Evolutionary conservation across 768 basidiomycete genomes (phyloP), one percentile per base, ranked within the genome.

Genomic region (Leccinum subtestaceum): DNA sequence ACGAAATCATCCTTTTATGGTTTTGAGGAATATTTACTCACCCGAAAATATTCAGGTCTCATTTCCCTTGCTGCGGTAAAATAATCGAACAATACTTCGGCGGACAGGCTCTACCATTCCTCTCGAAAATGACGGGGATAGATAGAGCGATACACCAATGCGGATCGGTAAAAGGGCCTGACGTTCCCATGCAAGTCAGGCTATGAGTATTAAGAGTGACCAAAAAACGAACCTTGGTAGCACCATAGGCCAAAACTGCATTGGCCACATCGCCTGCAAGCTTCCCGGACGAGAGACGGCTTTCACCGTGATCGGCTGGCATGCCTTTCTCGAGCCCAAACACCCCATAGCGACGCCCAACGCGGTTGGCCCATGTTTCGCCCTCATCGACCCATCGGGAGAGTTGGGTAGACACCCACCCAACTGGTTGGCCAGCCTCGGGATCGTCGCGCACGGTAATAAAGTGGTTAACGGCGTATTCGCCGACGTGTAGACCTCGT

Each of bases 251-350:
- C 50, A 92, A 76, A 9, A 93, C 82, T 3, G 85, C 91, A 68
- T 94, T 93, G 4, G 91, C 87, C 6, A 93, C 83, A 67, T 93
- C 89, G 15, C 87, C 87, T 10, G 86, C 88, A 36, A 92, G 71
- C 57, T 74, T 74, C 12, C 74, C 75, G 15, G 80, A 67, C 6
- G 66, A 47, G 12, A 19, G 62, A 43, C 34, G 57, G 34, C 2
- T 36, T 27, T 62, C 65, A 45, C 31, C 47, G 49, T 32, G 49
- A 31, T 63, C 34, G 32, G 47, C 46, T 45, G 51, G 17, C 10
- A 55, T 27, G 12, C 79, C 72, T 68, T 87, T 89, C 72, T 85
- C 81, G 64, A 85, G 87, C 10, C 93, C 93, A 71, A 94, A 89
- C 11, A 90, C 58, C 1, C 93, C 93, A 72, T 96, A 95, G 40